Base-by-base conservation (phyloP, 441 rosid genomes). In the Populus hybrid region DNA sequence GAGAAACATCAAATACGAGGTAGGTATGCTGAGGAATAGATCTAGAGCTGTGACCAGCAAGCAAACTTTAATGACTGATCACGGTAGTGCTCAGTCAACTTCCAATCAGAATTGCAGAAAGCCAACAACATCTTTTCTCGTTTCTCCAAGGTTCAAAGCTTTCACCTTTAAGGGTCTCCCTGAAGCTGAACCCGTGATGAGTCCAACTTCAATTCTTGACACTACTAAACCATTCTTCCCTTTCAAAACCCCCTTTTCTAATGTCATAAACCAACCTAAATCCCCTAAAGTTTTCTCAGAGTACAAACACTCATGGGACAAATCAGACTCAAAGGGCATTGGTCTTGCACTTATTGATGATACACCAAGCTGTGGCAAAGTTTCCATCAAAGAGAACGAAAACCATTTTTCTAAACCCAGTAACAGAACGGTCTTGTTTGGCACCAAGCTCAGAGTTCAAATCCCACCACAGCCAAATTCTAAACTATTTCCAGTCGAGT, bases 171-270 rank as follows among this genome's bases (percentile, higher is more conserved):
- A 83, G 75, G 38, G 24, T 75, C 78, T 84, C 72, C 78, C 84
- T 24, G 94, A 89, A 65, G 54, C 87, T 21, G 94, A 89, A 36
- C 67, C 84, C 10, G 77, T 80, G 57, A 74, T 83, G 69, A 92
- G 96, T 82, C 98, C 92, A 6, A 91, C 93, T 50, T 87, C 94
- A 3, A 87, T 88, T 78, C 90, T 91, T 6, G 91, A 92, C 80
- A 26, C 80, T 35, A 34, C 81, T 21, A 87, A 83, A 82, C 83
- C 84, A 20, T 80, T 85, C 36, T 73, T 89, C 78, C 81, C 88
- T 72, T 78, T 86, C 69, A 73, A 84, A 69, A 84, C 50, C 79
- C 82, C 83, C 20, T 84, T 82, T 76, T 81, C 85, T 73, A 50
- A 76, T 50, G 79, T 79, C 76, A 4, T 32, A 26, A 78, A 73